Evolutionary conservation across 2,329 filamentous ascomycete species (phyloP).

Genomic region (Keithomyces neogunnii): DNA sequence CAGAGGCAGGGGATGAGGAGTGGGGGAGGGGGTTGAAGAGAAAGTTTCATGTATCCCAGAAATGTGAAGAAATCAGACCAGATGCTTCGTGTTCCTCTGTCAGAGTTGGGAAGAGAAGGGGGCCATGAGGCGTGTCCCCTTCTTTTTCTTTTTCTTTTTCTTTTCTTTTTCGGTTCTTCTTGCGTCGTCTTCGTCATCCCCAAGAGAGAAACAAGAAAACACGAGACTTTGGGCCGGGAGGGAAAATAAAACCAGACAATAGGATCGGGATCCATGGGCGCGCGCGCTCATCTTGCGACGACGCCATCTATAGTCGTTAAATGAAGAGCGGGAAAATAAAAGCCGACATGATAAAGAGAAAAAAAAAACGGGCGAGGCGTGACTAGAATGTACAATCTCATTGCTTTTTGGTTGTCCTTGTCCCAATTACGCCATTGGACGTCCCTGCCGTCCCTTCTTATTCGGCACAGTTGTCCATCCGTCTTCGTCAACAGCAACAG

Average conservation of each 20-base stretch:
- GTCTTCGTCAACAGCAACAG: constrained; percentile 42
- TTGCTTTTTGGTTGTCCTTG: constrained; percentile 12
- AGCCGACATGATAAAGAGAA: neutral
- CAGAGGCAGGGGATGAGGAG: neutral
- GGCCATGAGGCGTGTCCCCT: too few species aligned
- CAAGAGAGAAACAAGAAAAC: neutral
- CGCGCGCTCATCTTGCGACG: constrained; percentile 17
- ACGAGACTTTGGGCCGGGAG: neutral
- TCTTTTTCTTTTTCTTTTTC: too few species aligned
- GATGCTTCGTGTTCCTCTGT: neutral
- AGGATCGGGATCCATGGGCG: constrained; percentile 13
- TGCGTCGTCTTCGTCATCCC: neutral
- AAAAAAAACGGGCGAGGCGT: neutral
- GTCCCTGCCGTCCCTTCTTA: constrained; percentile 29
- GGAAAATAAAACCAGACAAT: constrained; percentile 3
- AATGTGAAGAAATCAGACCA: neutral
- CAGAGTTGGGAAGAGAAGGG: too few species aligned
- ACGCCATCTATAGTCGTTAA: constrained; percentile 25
- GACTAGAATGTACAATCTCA: constrained; percentile 25
- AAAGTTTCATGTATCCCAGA: neutral
- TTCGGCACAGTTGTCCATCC: constrained; percentile 52
- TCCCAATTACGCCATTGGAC: constrained; percentile 16
- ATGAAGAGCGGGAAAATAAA: neutral
- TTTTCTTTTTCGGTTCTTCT: too few species aligned
- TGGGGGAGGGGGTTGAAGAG: neutral